Percentiles rank a stretch among this genome's conserved stretches.
Evolutionary conservation across 2,329 filamentous ascomycete genomes (phyloP).

Genomic region (Penicillium oxalicum): DNA sequence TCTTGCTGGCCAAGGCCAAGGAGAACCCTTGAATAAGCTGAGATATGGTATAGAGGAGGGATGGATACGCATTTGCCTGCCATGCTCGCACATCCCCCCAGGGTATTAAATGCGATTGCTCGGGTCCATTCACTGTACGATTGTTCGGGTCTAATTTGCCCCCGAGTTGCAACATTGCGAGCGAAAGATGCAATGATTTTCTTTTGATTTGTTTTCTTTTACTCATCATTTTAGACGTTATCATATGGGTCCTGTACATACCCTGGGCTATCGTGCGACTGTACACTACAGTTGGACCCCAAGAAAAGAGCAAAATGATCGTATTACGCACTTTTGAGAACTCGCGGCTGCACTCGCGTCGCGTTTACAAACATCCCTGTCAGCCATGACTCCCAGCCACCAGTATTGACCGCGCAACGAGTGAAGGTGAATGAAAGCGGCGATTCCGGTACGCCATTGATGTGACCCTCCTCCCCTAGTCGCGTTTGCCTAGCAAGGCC

Average conservation of each 20-base stretch:
- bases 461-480: slow-evolving; percentile 14
- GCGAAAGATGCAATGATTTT: slow-evolving; percentile 37
- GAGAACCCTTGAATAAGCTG: slow-evolving; percentile 32
- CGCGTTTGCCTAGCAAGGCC: slow-evolving; percentile 27
- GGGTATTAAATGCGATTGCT: slow-evolving; percentile 31
- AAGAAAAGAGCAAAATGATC: slow-evolving; percentile 33
- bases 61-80: slow-evolving; percentile 29
- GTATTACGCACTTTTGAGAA: slow-evolving; percentile 23
- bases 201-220: slow-evolving; percentile 28
- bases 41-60: slow-evolving; percentile 22
- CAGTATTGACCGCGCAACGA: no score
- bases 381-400: no score
- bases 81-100: slow-evolving; percentile 28
- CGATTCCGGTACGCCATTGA: no score
- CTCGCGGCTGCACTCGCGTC: no score
- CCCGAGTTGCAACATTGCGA: slow-evolving; percentile 37
- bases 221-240: slow-evolving; percentile 35
- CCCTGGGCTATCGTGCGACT: slow-evolving; percentile 34
- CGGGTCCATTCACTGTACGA: slow-evolving; percentile 37
- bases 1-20: slow-evolving; percentile 58
- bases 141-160: slow-evolving; percentile 37
- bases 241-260: slow-evolving; percentile 40
- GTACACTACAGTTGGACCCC: slow-evolving; percentile 36
- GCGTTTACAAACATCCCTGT: no score
- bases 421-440: no score